Evolutionary conservation across 2,329 filamentous ascomycete genomes (phyloP).

Genomic region (Anthostomella pinea): DNA sequence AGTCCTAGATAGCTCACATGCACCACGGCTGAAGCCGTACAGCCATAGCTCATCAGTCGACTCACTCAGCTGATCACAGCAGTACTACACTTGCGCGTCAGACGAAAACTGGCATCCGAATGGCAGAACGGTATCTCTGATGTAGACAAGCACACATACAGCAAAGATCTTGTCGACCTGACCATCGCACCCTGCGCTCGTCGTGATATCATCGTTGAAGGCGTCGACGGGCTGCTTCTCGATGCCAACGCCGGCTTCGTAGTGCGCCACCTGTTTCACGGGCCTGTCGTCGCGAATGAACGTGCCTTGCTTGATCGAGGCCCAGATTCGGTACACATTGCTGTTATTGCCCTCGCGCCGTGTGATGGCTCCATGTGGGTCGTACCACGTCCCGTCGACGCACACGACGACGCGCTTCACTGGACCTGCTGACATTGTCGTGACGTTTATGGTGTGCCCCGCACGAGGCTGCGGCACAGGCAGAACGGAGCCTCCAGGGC

Average conservation of each 20-base stretch:
- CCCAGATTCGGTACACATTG: conserved; percentile 20
- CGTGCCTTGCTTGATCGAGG: conserved; percentile 18
- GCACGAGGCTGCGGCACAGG: no score
- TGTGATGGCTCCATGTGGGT: conserved; percentile 13
- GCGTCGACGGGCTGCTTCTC: conserved; percentile 15
- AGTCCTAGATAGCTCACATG: conserved; percentile 22
- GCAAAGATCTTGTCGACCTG: conserved; percentile 22
- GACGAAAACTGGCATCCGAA: neutral
- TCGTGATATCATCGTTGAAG: conserved; percentile 19
- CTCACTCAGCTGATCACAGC: conserved; percentile 17
- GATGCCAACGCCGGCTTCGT: conserved; percentile 20
- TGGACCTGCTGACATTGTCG: no score
- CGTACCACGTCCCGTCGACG: conserved; percentile 21
- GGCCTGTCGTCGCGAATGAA: conserved; percentile 19
- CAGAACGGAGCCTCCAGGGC: no score
- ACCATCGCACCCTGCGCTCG: conserved; percentile 14
- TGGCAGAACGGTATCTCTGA: neutral
- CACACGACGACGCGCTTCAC: conserved; percentile 23
- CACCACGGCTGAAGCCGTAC: conserved; percentile 39
- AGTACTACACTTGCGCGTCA: conserved; percentile 13
- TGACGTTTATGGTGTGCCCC: no score
- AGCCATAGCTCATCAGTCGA: conserved; percentile 37
- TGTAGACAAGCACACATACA: conserved; percentile 10
- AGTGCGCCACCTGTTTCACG: conserved; percentile 19
- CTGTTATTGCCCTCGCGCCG: conserved; percentile 21